Base-by-base conservation (phyloP, 768 basidiomycete species). In the Dioszegia aurantiaca region DNA sequence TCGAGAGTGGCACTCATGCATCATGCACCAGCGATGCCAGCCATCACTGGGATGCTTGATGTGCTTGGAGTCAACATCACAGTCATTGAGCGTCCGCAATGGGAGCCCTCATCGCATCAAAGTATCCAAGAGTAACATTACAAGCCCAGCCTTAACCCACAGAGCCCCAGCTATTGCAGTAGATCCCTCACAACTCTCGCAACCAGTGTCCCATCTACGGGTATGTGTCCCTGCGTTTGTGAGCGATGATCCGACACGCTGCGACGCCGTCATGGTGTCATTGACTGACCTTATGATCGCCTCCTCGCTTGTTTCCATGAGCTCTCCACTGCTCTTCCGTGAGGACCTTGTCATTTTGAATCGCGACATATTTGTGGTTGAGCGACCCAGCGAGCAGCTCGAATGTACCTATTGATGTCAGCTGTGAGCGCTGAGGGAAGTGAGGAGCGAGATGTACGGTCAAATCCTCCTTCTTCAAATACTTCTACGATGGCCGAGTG, bases 391-490 rank as follows among this genome's bases (percentile, higher is more conserved):
- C 64, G 17, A 73, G 49, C 8, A 74, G 53, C 44, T 70, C 58
- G 40, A 61, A 68, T 17, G 72, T 67, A 19, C 72, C 71, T 75
- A 52, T 5, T 11, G 46, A 30, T 11, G 33, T 41, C 26, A 58
- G 36, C 26, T 8, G n/a, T n/a, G n/a, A 36, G 12, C n/a, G 39
- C 4, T 45, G 6, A 39, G 44, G 14, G 17, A 10, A 39, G 23
- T 14, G 39, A 4, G 19, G 36, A 21, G 11, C 24, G 12, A 36
- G 1, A 64, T 69, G 57, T 37, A 75, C 72, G 74, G 24, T 62
- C 57, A 54, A 70, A 76, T 4, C 65, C 60, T 1, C 69, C 70
- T 19, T 64, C 62, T 51, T 73, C 72, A 53, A 69, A 73, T 11
- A 76, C 31, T 58, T 73, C 68, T 23, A 73, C 62, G 10, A 76